Evolutionary conservation across 2,329 filamentous ascomycete species (phyloP).

Genomic region (Canariomyces notabilis): DNA sequence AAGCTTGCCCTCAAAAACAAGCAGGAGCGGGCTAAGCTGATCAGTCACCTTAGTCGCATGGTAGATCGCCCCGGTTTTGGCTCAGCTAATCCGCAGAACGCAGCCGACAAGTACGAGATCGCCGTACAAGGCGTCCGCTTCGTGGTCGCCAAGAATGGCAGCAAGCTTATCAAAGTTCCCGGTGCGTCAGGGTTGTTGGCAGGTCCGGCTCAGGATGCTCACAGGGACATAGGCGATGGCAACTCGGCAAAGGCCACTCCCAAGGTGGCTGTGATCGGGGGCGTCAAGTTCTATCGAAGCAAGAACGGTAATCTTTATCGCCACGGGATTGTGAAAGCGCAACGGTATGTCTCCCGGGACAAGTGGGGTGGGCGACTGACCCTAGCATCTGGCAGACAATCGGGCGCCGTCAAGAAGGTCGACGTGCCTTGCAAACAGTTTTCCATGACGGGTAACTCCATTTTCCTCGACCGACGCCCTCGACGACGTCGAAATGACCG

Average conservation of each 20-base stretch:
- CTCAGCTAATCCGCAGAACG: constrained; percentile 29
- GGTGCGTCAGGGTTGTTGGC: constrained; percentile 48
- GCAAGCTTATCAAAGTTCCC: constrained; percentile 70
- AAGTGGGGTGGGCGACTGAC: constrained; percentile 33
- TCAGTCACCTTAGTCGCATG: constrained; percentile 39
- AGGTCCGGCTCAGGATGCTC: constrained; percentile 29
- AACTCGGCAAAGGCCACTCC: constrained; percentile 64
- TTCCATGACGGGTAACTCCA: constrained; percentile 62
- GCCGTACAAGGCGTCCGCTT: constrained; percentile 69
- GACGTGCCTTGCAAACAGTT: constrained; percentile 69
- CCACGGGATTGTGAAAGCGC: constrained; percentile 66
- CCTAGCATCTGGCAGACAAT: constrained; percentile 38
- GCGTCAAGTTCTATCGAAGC: constrained; percentile 78
- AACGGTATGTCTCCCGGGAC: constrained; percentile 56
- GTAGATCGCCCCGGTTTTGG: constrained; percentile 22
- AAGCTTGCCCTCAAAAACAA: constrained; percentile 50
- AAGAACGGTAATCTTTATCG: constrained; percentile 85
- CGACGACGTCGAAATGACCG: constrained; percentile 29
- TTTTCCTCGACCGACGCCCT: constrained; percentile 32
- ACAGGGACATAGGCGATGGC: constrained; percentile 44
- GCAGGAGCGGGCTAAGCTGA: constrained; percentile 56
- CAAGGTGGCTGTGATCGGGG: constrained; percentile 66
- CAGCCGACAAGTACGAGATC: constrained; percentile 53
- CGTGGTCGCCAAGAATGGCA: constrained; percentile 67
- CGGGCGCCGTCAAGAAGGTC: constrained; percentile 59